phyloP scores from a whole-genome alignment of 2,329 filamentous ascomycete genomes.

The Xylaria sp. region DNA sequence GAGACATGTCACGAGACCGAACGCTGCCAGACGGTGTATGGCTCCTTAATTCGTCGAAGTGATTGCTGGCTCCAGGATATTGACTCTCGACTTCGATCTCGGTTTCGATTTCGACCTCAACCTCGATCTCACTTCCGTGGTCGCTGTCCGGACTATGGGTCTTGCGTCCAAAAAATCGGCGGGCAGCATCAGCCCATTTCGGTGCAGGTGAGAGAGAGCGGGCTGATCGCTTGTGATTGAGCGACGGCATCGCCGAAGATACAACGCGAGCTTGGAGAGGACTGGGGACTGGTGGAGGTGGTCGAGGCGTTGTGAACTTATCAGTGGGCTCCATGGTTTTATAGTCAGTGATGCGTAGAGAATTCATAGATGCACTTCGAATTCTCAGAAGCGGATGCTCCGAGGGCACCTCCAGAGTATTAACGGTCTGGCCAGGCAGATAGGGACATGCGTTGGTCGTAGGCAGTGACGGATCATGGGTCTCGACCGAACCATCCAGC shows the following conservation, averaged over 20 bases:
- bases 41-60: constrained; percentile 37
- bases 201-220: constrained; percentile 54
- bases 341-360: constrained; percentile 58
- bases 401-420: constrained; percentile 78
- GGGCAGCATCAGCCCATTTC: constrained; percentile 48
- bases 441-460: constrained; percentile 81
- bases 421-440: constrained; percentile 84
- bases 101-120: constrained; percentile 29
- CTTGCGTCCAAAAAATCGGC: constrained; percentile 54
- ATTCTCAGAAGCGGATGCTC: constrained; percentile 60
- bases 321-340: constrained; percentile 79
- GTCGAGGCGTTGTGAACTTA: constrained; percentile 72
- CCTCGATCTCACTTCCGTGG: constrained; percentile 32
- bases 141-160: constrained; percentile 39
- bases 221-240: constrained; percentile 42
- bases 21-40: constrained; percentile 45
- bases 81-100: constrained; percentile 30
- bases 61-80: constrained; percentile 32
- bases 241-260: constrained; percentile 34
- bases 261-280: constrained; percentile 40
- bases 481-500: constrained; percentile 76
- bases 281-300: constrained; percentile 53
- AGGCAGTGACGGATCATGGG: constrained; percentile 71
- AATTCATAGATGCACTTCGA: constrained; percentile 68
- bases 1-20: constrained; percentile 56